phyloP scores from a whole-genome alignment of 2,329 filamentous ascomycete genomes.

The Cytospora mali region DNA sequence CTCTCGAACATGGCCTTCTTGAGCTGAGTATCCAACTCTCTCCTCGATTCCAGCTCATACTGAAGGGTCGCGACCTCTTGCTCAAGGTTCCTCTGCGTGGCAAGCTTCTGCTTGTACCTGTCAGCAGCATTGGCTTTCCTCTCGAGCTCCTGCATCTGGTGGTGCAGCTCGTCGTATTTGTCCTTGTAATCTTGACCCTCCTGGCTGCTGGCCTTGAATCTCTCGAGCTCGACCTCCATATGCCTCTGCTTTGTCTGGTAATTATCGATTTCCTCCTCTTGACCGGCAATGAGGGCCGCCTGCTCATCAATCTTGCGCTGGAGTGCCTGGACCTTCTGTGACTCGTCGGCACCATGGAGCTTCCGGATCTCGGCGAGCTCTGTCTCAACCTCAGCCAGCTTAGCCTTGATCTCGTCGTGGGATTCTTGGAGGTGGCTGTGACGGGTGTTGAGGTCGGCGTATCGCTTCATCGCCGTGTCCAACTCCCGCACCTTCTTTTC shows the following conservation, averaged over 20 bases:
- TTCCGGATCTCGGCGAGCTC: slow-evolving; percentile 55
- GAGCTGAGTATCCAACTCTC: slow-evolving; percentile 40
- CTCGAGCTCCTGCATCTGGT: slow-evolving; percentile 59
- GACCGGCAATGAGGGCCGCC: slow-evolving; percentile 69
- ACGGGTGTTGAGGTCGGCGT: slow-evolving; percentile 61
- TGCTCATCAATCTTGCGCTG: slow-evolving; percentile 64
- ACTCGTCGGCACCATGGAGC: slow-evolving; percentile 55
- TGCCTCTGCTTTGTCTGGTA: slow-evolving; percentile 49
- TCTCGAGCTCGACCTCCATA: slow-evolving; percentile 52
- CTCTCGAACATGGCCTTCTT: slow-evolving; percentile 33
- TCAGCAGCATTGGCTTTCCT: slow-evolving; percentile 67
- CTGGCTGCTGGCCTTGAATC: slow-evolving; percentile 49
- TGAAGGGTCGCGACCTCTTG: slow-evolving; percentile 58
- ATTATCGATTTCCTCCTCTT: slow-evolving; percentile 67
- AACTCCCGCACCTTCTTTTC: slow-evolving; percentile 34
- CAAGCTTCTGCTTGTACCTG: slow-evolving; percentile 64
- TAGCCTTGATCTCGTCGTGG: slow-evolving; percentile 66
- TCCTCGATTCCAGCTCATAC: slow-evolving; percentile 52
- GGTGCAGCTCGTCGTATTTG: slow-evolving; percentile 61
- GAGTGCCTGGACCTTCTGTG: slow-evolving; percentile 55
- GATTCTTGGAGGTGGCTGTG: slow-evolving; percentile 63
- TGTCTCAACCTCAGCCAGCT: slow-evolving; percentile 60
- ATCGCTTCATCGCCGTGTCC: slow-evolving; percentile 57
- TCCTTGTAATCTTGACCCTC: slow-evolving; percentile 58
- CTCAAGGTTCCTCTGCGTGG: slow-evolving; percentile 57